Percentiles rank a stretch among this genome's conserved stretches.
These are phyloP conservation scores for Tothia fuscella DNA, from an alignment of 2,329 filamentous ascomycete genomes.

Conservation along the genomic window DNA sequence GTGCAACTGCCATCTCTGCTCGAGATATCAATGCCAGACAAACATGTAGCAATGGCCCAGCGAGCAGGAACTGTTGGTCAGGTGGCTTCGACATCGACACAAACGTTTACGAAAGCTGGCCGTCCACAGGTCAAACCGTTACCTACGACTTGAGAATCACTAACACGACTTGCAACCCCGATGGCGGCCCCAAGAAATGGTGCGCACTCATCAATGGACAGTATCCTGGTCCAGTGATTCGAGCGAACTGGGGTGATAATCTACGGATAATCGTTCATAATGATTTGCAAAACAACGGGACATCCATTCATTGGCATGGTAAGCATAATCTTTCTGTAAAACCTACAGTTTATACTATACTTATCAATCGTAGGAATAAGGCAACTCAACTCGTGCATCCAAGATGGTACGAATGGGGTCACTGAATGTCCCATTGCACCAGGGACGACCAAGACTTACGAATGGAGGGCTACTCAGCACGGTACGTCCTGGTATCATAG, in stretches of 20 bases:
- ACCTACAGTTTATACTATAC: too few species aligned
- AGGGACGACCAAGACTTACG: slow-evolving; percentile 19
- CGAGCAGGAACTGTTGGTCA: slow-evolving; percentile 7
- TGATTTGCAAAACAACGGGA: slow-evolving; percentile 10
- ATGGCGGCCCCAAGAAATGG: too few species aligned
- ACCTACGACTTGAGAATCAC: slow-evolving; percentile 29
- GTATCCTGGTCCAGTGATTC: slow-evolving; percentile 10
- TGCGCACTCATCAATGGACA: slow-evolving; percentile 11
- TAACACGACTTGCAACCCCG: slow-evolving; percentile 29
- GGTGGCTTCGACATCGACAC: slow-evolving; percentile 10
- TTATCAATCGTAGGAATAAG: too few species aligned
- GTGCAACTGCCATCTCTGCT: too few species aligned
- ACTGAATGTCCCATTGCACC: slow-evolving; percentile 12
- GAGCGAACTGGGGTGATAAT: slow-evolving; percentile 11
- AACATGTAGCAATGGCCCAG: slow-evolving; percentile 6
- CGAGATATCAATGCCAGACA: too few species aligned
- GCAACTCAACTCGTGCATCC: slow-evolving; percentile 7
- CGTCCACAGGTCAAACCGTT: slow-evolving; percentile 6
- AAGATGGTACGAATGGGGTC: slow-evolving; percentile 11
- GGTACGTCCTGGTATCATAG: slow-evolving; percentile 21
- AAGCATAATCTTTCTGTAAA: too few species aligned
- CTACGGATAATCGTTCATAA: slow-evolving; percentile 11
- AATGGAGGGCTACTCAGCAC: slow-evolving; percentile 28
- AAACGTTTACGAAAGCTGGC: slow-evolving; percentile 7
- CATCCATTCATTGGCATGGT: slow-evolving; percentile 11